phyloP scores from a whole-genome alignment of 257 asterid genomes.

The Solanum acaule region DNA sequence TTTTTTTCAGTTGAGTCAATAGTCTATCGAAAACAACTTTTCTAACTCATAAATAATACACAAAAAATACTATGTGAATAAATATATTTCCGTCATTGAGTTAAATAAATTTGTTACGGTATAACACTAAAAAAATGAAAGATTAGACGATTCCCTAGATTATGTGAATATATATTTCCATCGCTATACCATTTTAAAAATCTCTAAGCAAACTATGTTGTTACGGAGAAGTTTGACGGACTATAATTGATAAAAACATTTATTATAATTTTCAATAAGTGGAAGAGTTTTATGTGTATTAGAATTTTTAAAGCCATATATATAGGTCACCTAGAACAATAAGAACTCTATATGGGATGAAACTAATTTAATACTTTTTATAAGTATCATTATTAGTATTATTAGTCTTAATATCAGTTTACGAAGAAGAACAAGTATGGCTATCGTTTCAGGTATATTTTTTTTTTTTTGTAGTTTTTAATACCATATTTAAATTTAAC shows the following conservation, averaged over 20 bases:
- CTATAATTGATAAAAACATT: no score
- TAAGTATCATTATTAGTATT: background rate
- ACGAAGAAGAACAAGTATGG: background rate
- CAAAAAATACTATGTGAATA: no score
- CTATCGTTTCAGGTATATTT: background rate
- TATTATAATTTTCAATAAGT: background rate
- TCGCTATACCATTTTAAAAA: no score
- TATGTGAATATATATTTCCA: no score
- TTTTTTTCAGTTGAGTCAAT: no score
- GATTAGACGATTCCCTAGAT: no score
- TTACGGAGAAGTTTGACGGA: background rate
- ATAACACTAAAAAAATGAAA: no score
- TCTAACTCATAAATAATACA: no score
- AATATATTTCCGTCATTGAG: no score
- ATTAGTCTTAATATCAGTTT: background rate
- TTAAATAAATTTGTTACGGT: no score
- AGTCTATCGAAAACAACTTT: no score
- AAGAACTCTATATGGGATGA: background rate
- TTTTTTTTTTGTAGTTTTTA: background rate
- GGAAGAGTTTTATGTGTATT: background rate
- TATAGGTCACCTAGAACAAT: background rate
- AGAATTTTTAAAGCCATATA: background rate
- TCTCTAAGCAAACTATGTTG: background rate
- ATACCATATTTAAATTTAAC: background rate
- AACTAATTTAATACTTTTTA: background rate